A percentile compares a stretch with the other conserved stretches of the same genome.
These are phyloP conservation scores for Aspergillus texensis DNA, from an alignment of 2,329 filamentous ascomycete genomes.

Conservation along the genomic window DNA sequence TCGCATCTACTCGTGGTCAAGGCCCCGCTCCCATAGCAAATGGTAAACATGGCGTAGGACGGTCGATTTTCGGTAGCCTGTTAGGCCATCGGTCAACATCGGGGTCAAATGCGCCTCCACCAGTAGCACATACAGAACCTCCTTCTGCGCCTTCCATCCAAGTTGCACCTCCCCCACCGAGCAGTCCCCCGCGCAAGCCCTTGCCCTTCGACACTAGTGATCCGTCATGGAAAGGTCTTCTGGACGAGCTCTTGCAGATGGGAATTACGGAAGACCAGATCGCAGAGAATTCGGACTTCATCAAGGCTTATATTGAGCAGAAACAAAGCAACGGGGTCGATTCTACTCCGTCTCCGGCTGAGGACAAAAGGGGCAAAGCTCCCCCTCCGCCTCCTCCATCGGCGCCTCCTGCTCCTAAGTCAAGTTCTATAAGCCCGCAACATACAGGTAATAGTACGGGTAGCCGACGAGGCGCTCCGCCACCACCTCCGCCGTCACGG, in stretches of 20 bases:
- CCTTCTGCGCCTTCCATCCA: conserved; percentile 32
- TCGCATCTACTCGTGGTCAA: conserved; percentile 56
- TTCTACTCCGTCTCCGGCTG: conserved; percentile 38
- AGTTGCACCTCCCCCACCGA: conserved; percentile 38
- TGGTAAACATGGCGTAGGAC: conserved; percentile 50
- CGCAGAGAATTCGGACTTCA: conserved; percentile 68
- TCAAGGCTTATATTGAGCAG: conserved; percentile 68
- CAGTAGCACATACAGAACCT: conserved; percentile 25
- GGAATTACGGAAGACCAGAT: conserved; percentile 71
- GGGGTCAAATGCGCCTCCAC: conserved; percentile 34
- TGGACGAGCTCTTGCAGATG: conserved; percentile 65
- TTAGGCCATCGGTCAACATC: conserved; percentile 54
- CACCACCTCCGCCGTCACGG: conserved; percentile 59
- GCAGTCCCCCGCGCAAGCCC: conserved; percentile 36
- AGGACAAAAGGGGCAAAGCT: conserved; percentile 54
- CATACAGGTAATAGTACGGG: conserved; percentile 58
- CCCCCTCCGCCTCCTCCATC: conserved; percentile 67
- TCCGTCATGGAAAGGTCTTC: conserved; percentile 62
- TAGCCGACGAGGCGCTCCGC: conserved; percentile 61
- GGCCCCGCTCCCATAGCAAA: conserved; percentile 47
- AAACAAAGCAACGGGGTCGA: conserved; percentile 58
- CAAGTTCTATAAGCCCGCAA: conserved; percentile 59
- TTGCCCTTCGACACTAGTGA: conserved; percentile 63
- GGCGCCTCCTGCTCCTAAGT: conserved; percentile 45
- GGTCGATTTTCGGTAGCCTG: conserved; percentile 55